A percentile compares a stretch with the other conserved stretches of the same genome.
phyloP scores from a whole-genome alignment of 2,329 filamentous ascomycete genomes.

The Alternaria viburni region DNA sequence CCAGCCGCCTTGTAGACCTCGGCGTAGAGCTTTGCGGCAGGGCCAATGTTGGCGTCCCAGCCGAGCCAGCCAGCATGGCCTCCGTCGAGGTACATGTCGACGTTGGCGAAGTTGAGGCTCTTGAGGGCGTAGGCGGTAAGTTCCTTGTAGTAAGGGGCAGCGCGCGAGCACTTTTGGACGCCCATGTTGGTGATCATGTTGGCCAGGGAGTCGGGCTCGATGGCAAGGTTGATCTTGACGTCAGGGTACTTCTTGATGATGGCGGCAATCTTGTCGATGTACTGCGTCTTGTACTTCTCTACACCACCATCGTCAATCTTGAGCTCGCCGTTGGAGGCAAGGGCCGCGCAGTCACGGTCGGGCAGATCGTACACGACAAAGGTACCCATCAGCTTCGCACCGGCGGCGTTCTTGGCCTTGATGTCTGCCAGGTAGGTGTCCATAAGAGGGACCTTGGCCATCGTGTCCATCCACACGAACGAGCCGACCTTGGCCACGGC shows the following conservation, averaged over 20 bases:
- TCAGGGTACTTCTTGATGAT: slow-evolving; percentile 62
- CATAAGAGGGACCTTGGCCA: slow-evolving; percentile 58
- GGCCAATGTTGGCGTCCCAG: slow-evolving; percentile 65
- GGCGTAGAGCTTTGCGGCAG: slow-evolving; percentile 58
- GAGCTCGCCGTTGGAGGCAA: slow-evolving; percentile 69
- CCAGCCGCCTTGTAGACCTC: slow-evolving; percentile 56
- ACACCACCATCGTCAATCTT: slow-evolving; percentile 60
- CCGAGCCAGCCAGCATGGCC: slow-evolving; percentile 70
- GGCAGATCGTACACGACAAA: slow-evolving; percentile 70
- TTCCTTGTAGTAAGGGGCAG: slow-evolving; percentile 61
- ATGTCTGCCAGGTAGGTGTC: slow-evolving; percentile 57
- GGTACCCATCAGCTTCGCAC: slow-evolving; percentile 56
- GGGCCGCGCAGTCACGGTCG: slow-evolving; percentile 68
- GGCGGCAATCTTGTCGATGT: slow-evolving; percentile 62
- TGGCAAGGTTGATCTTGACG: slow-evolving; percentile 57
- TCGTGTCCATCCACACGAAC: slow-evolving; percentile 61
- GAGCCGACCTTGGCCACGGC: slow-evolving; percentile 59
- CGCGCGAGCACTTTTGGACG: slow-evolving; percentile 61
- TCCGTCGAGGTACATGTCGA: slow-evolving; percentile 69
- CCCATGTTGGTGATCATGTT: slow-evolving; percentile 68
- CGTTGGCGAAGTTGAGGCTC: slow-evolving; percentile 65
- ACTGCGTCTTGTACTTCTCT: slow-evolving; percentile 57
- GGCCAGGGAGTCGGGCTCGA: slow-evolving; percentile 57
- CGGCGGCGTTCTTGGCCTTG: slow-evolving; percentile 54
- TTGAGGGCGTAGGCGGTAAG: slow-evolving; percentile 63